Evolutionary conservation across 2,329 filamentous ascomycete genomes (phyloP), one percentile per base, ranked within the genome.

Genomic region (Fusarium sp.): DNA sequence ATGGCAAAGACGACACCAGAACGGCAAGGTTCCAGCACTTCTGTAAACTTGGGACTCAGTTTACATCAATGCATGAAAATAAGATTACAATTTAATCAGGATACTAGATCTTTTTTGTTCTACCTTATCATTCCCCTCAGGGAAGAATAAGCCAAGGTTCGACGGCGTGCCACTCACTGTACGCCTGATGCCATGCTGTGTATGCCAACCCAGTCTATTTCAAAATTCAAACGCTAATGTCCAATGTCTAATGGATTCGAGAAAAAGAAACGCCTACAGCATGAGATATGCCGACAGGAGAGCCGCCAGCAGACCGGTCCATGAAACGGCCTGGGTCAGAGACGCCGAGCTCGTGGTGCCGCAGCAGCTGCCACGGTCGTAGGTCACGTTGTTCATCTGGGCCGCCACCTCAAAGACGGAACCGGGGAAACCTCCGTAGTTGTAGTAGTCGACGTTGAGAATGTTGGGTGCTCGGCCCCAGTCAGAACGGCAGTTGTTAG

Each of bases 371-470:
- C 72, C 56, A 16, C 87, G 80, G 35, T 88, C 87, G 78, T 95
- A 95, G 0, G 89, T 92, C 65, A 95, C 92, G 68, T 92, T 91
- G 82, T 95, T 96, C 69, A 90, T 88, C 64, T 86, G 81, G 0
- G 92, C 92, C 1, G 92, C 92, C 8, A 92, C 92, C 79, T 92
- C 88, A 78, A 97, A 97, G 11, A 97, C 94, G 4, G 92, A 93
- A 2, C 94, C 94, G 5, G 84, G 87, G 35, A 82, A 88, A 39
- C 84, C 86, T 33, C 93, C 93, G 69, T 87, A 86, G 81, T 97
- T 95, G 84, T 97, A 97, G 82, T 94, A 97, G 81, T 97, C 94
- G 29, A 97, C 94, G 64, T 97, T 91, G 59, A 97, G 85, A 79
- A 95, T 91, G 78, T 93, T 96, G 3, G 94, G 95, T 1, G 93